Base-by-base conservation (phyloP, 768 basidiomycete genomes). In the Mycena latifolia region DNA sequence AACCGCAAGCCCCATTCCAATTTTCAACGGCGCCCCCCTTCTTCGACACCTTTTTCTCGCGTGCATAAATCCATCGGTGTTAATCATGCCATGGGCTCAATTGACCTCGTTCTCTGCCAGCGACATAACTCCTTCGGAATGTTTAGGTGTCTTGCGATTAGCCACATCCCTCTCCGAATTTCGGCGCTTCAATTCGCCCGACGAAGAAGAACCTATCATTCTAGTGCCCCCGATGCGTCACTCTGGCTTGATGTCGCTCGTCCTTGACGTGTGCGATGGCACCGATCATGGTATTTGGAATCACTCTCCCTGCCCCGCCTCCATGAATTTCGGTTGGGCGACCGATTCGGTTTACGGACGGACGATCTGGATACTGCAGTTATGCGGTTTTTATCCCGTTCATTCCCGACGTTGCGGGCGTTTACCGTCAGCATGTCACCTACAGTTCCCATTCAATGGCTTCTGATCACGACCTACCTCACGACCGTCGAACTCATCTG, bases 91-190 rank as follows among this genome's bases (percentile, higher is more conserved):
- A 5, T 63, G 61, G 61, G 24, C 45, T 25, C 61, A 63, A 55
- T 24, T 63, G 5, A 55, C 52, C 3, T 55, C 47, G 35, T n/a
- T 53, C 18, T 48, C 46, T 48, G 9, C 31, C 11, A 14, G 1
- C 0, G 35, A 39, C 39, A 2, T 63, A 1, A 14, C 46, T 3
- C 24, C 55, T 18, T 5, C 7, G n/a, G 61, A 54, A 29, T 63
- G 61, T 24, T 18, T 63, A 18, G 14, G 24, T 48, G 52, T 20
- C 14, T 9, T 63, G 53, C 61, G 53, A 11, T 47, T 7, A 25
- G 53, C 54, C 25, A 55, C 61, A 45, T 55, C 54, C 15, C 53
- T 63, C 10, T 41, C 10, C 25, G 61, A 55, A 27, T 63, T 63
- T 53, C 27, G 31, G 20, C 43, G 52, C 52, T 7, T 3, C 10